Conservation (phyloP, 176 grass and related monocot genomes). For the Cenchrus purpureus region DNA sequence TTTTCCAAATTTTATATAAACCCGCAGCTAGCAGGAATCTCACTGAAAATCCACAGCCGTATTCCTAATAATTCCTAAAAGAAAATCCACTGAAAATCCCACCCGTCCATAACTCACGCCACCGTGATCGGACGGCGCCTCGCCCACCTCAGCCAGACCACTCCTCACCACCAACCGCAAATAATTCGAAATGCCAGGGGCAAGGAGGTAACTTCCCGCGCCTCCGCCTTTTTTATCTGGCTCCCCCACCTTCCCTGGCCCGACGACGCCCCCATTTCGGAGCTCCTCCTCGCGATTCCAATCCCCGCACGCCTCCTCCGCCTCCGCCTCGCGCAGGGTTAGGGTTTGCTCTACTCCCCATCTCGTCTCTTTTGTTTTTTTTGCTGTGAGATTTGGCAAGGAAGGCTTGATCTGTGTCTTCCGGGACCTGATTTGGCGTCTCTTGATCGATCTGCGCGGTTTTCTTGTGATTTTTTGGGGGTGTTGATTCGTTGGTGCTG, state of each 20-base stretch:
- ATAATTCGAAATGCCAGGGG: neutral
- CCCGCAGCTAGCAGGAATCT: neutral
- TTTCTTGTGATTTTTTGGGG: neutral
- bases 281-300: conserved; percentile 56
- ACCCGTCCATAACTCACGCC: conserved; percentile 18
- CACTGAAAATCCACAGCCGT: neutral
- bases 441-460: conserved; percentile 20
- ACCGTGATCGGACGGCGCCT: neutral
- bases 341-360: conserved; percentile 38
- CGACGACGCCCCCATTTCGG: conserved; percentile 48
- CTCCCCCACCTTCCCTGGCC: conserved; percentile 47
- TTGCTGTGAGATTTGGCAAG: neutral
- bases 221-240: conserved; percentile 34
- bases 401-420: conserved; percentile 17
- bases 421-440: conserved; percentile 10
- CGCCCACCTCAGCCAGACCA: neutral
- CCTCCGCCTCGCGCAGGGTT: conserved; percentile 48
- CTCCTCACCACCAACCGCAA: neutral
- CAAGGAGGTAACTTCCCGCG: conserved; percentile 26
- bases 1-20: neutral
- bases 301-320: conserved; percentile 40
- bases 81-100: neutral
- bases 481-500: neutral
- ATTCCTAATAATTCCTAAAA: too few species aligned
- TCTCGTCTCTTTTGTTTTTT: neutral